Conservation (phyloP, 805 yeast species). For the Komagataella phaffii region DNA sequence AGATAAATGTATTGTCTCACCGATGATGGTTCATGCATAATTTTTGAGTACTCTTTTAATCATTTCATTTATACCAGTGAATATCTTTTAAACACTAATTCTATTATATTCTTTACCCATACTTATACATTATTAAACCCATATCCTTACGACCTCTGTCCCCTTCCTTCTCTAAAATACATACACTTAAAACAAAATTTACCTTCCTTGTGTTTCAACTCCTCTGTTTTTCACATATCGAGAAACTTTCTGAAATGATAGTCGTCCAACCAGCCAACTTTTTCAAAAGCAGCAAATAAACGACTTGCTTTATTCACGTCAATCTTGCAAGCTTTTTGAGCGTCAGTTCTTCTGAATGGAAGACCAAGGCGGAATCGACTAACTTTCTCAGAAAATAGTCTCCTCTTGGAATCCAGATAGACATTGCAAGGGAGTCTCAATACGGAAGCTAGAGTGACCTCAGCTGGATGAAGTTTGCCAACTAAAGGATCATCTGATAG, state of each 20-base stretch:
- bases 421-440: conserved; percentile 79
- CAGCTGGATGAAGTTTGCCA: conserved; percentile 80
- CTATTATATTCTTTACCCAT: background rate
- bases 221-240: background rate
- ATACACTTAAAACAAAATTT: too few relatives aligned
- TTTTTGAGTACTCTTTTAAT: background rate
- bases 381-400: conserved; percentile 84
- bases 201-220: background rate
- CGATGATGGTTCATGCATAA: background rate
- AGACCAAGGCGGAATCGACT: conserved; percentile 52
- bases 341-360: conserved; percentile 92
- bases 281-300: conserved; percentile 79
- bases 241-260: conserved; percentile 41
- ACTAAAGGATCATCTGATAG: conserved; percentile 64
- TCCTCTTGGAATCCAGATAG: conserved; percentile 66
- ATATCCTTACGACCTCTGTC: background rate
- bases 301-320: conserved; percentile 95
- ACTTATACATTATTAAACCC: background rate
- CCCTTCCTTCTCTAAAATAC: background rate
- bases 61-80: background rate
- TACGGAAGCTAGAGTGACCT: conserved; percentile 73
- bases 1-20: background rate
- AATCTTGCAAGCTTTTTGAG: conserved; percentile 94
- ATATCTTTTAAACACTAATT: background rate
- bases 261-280: conserved; percentile 86